A percentile compares a stretch with the other conserved stretches of the same genome.
phyloP scores from a whole-genome alignment of 2,329 filamentous ascomycete genomes.

The Hymenoscyphus scutula region DNA sequence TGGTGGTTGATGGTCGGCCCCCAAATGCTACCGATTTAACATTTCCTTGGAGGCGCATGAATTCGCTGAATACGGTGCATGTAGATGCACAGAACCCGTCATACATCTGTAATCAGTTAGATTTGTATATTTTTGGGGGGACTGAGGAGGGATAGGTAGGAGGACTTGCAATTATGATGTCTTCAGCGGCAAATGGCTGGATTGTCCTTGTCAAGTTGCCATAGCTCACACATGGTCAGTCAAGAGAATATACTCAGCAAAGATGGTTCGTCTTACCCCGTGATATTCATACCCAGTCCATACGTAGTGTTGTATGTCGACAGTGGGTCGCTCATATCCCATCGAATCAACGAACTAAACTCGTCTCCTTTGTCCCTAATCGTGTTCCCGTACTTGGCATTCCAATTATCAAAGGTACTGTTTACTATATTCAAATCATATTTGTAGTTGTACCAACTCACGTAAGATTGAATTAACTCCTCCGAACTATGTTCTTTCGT shows the following conservation, averaged over 20 bases:
- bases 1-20: conserved; percentile 50
- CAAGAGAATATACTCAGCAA: no score
- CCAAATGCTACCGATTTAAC: conserved; percentile 59
- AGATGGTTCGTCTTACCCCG: conserved; percentile 14
- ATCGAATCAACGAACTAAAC: conserved; percentile 7
- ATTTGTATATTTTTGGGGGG: not conserved
- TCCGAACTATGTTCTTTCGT: not conserved
- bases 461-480: conserved; percentile 7
- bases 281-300: conserved; percentile 26
- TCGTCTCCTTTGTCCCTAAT: conserved; percentile 6
- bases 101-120: conserved; percentile 1
- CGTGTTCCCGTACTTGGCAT: not conserved
- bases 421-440: conserved; percentile 8
- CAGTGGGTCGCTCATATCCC: conserved; percentile 11
- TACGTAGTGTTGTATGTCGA: conserved; percentile 15
- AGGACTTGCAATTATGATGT: conserved; percentile 42
- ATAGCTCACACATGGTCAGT: conserved; percentile 14
- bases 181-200: conserved; percentile 37
- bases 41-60: conserved; percentile 50
- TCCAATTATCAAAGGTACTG: not conserved
- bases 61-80: conserved; percentile 56
- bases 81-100: conserved; percentile 60
- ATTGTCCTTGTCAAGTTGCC: conserved; percentile 22
- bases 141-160: no score
- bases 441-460: conserved; percentile 7